Evolutionary conservation across 2,329 filamentous ascomycete genomes (phyloP).

Genomic region (Podosphaera leucotricha): DNA sequence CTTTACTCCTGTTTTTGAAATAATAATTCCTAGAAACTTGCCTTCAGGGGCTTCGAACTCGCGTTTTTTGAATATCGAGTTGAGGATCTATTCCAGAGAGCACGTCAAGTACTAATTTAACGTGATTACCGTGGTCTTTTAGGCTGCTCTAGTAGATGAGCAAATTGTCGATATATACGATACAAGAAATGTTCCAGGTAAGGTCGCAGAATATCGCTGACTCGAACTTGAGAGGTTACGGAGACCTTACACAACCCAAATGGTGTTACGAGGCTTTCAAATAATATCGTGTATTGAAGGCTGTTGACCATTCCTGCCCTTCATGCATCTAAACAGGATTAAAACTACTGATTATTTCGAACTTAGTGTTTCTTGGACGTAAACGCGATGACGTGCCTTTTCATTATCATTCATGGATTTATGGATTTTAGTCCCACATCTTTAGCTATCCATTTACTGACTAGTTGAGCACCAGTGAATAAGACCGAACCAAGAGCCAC

Average conservation of each 20-base stretch:
- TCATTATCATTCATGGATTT: neutral
- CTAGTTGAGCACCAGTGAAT: neutral
- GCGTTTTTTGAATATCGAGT: neutral
- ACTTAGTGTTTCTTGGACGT: too few relatives aligned
- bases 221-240: neutral
- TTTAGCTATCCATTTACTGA: neutral
- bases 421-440: neutral
- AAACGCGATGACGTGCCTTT: neutral
- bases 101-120: neutral
- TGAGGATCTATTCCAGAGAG: neutral
- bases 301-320: neutral
- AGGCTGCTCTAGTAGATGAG: neutral
- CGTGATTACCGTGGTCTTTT: neutral
- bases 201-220: neutral
- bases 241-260: constrained; percentile 1
- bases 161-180: neutral
- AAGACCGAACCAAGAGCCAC: neutral
- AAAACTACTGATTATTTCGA: neutral
- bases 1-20: neutral
- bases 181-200: neutral
- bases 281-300: neutral
- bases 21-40: neutral
- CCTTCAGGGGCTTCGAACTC: neutral
- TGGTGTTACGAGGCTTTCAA: neutral
- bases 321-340: neutral